phyloP scores from a whole-genome alignment of 495 filamentous ascomycete species.

The Ascobolus immersus region DNA sequence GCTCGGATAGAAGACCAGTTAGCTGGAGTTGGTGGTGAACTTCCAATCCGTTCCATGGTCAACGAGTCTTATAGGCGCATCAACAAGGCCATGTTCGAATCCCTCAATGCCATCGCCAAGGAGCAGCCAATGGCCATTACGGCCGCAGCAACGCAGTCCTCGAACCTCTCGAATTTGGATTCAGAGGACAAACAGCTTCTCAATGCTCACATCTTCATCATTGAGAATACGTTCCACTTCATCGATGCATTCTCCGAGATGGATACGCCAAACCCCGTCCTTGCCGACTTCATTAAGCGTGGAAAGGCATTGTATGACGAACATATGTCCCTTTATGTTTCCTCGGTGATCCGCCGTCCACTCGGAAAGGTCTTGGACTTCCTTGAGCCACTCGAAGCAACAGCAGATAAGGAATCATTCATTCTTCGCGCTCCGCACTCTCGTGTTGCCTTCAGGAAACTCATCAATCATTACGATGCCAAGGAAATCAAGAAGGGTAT shows the following conservation, averaged over 20 bases:
- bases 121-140: constrained; percentile 63
- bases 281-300: constrained; percentile 54
- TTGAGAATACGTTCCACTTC: constrained; percentile 98
- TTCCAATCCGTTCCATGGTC: constrained; percentile 49
- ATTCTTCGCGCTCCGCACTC: constrained; percentile 42
- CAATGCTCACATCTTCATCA: constrained; percentile 88
- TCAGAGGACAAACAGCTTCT: constrained; percentile 83
- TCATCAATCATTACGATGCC: constrained; percentile 48
- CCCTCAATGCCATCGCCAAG: constrained; percentile 80
- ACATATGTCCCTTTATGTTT: constrained; percentile 66
- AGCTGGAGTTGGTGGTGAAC: no score
- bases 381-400: constrained; percentile 53
- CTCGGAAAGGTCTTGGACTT: constrained; percentile 68
- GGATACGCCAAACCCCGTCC: constrained; percentile 46
- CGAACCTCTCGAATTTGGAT: constrained; percentile 22
- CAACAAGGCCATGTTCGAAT: constrained; percentile 92
- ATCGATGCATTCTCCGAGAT: constrained; percentile 83
- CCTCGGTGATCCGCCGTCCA: constrained; percentile 65
- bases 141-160: no score
- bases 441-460: constrained; percentile 56
- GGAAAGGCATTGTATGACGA: constrained; percentile 60
- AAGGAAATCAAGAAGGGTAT: constrained; percentile 67
- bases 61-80: constrained; percentile 72
- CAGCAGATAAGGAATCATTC: constrained; percentile 24
- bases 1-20: constrained; percentile 15